phyloP scores from a whole-genome alignment of 495 filamentous ascomycete genomes.

The Pyronema domesticum region DNA sequence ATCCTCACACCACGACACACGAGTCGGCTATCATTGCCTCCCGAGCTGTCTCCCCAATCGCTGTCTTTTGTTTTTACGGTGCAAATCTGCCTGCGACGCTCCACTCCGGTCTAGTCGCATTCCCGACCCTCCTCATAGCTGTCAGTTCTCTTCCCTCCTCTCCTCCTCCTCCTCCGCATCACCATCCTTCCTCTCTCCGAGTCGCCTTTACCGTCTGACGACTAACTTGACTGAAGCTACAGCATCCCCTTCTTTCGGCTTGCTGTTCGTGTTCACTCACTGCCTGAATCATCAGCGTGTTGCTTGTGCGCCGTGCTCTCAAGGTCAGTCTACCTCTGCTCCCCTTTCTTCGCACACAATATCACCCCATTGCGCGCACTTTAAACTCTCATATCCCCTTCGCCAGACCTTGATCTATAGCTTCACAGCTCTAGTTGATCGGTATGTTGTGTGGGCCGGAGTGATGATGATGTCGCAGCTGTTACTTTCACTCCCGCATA shows the following conservation, averaged over 20 bases:
- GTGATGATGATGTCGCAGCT: not conserved
- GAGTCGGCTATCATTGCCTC: no score
- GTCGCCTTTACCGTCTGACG: not conserved
- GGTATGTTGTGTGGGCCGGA: not conserved
- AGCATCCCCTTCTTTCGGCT: constrained; percentile 19
- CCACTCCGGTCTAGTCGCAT: no score
- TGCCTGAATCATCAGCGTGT: not conserved
- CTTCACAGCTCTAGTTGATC: not conserved
- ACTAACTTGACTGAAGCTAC: not conserved
- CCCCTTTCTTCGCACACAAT: not conserved
- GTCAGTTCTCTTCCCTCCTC: not conserved
- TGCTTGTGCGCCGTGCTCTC: not conserved
- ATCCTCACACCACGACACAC: no score
- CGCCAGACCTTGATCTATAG: not conserved
- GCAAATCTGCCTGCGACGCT: no score
- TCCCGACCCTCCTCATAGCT: no score
- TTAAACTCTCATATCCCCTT: not conserved
- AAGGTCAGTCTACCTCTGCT: not conserved
- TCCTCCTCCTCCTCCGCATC: constrained; percentile 12
- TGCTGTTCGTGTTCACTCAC: constrained; percentile 9
- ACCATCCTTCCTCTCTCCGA: not conserved
- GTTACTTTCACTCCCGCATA: not conserved
- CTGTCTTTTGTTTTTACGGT: no score
- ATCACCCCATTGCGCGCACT: not conserved
- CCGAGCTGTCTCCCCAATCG: no score